phyloP scores from a whole-genome alignment of 2,329 filamentous ascomycete species.

The Ophiognomonia clavigignenti-juglandacearum region DNA sequence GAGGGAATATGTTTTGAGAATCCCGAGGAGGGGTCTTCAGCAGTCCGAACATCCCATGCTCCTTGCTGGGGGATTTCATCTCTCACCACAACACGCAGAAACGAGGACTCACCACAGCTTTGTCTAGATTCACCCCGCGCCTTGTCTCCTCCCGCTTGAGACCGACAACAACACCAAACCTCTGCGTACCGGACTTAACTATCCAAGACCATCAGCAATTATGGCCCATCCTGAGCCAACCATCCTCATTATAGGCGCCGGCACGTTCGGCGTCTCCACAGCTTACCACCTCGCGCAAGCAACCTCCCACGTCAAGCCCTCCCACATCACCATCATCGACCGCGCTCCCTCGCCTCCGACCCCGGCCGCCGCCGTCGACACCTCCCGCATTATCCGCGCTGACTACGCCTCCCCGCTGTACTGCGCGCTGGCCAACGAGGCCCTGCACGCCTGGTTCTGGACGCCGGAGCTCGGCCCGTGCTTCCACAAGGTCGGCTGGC shows the following conservation, averaged over 20 bases:
- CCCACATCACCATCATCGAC: conserved; percentile 5
- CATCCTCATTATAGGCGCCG: conserved; percentile 9
- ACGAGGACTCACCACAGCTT: too few relatives aligned
- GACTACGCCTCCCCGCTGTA: conserved; percentile 8
- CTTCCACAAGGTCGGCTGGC: conserved; percentile 10
- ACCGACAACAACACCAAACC: too few relatives aligned
- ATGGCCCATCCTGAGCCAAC: not conserved
- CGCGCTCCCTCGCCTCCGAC: conserved; percentile 1
- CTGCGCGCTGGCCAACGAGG: conserved; percentile 11
- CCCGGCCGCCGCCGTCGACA: conserved; percentile 7
- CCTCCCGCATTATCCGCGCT: conserved; percentile 9
- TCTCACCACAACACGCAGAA: too few relatives aligned
- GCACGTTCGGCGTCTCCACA: conserved; percentile 8
- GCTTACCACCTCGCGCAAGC: conserved; percentile 9
- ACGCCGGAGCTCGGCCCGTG: conserved; percentile 8
- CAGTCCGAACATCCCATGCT: too few relatives aligned
- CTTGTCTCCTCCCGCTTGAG: too few relatives aligned
- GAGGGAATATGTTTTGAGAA: too few relatives aligned
- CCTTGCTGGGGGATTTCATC: too few relatives aligned
- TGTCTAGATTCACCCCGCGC: too few relatives aligned
- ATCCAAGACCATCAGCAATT: too few relatives aligned
- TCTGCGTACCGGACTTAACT: too few relatives aligned
- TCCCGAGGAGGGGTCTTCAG: too few relatives aligned
- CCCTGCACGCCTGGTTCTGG: conserved; percentile 12
- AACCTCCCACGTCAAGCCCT: not conserved